Base-by-base conservation (phyloP, 2,329 filamentous ascomycete genomes). In the Metarhizium rileyi region DNA sequence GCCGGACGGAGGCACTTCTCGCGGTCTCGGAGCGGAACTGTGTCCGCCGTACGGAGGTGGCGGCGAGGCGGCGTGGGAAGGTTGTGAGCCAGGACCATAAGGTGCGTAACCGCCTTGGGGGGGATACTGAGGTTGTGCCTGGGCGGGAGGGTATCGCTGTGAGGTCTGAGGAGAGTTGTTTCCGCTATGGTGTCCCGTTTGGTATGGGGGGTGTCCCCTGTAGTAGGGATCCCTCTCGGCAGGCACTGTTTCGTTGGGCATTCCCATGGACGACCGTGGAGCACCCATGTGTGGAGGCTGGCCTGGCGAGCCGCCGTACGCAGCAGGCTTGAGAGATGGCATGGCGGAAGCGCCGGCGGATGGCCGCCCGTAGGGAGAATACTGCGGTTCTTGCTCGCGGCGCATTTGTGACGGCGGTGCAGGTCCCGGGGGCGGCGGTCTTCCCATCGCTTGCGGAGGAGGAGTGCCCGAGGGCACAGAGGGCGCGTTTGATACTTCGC, bases 11-110 rank as follows among this genome's bases (percentile, higher is more conserved):
- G 70, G 58, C 16, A 63, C 54, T 43, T 78, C 75, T 20, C 74
- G 70, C 10, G 68, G 63, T 26, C 72, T 67, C 12, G 72, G 59
- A 14, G 66, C 60, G 22, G 70, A 57, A n/a, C 68, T 66, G 57
- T 80, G 76, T 9, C 68, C 61, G 1, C 70, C 66, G 50, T 81
- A 81, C 55, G 80, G 78, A 20, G 74, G 70, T n/a, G 74, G 70
- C n/a, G 77, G 72, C 6, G 76, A 75, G n/a, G 70, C 69, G 22
- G 68, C 66, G 55, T 72, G 72, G 3, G 63, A 57, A 28, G 66
- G 58, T 35, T 69, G 70, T 5, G 60, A 55, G 40, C 58, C 55
- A 9, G 61, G 60, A 5, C 66, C 68, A 46, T 72, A 75, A 8
- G 66, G 60, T n/a, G 70, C 61, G 53, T 77, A 77, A 3, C 67